Evolutionary conservation across 2,329 filamentous ascomycete species (phyloP).

Genomic region (Tympanopsis confertula): DNA sequence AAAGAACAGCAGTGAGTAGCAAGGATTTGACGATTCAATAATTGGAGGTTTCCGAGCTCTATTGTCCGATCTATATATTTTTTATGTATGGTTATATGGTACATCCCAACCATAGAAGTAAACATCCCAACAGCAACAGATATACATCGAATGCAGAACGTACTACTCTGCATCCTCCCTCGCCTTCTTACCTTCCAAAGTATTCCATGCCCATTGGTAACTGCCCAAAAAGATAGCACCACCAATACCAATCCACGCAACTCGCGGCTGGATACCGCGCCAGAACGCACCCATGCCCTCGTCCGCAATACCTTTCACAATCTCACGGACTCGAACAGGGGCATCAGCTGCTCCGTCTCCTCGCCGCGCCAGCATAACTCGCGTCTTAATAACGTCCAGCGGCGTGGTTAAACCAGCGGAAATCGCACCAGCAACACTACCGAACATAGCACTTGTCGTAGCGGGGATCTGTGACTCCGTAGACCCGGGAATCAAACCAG

Average conservation of each 20-base stretch:
- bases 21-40: no score
- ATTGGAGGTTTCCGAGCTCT: no score
- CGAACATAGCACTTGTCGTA: slow-evolving; percentile 72
- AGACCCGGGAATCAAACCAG: slow-evolving; percentile 6
- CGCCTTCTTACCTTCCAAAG: slow-evolving; percentile 34
- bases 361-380: slow-evolving; percentile 68
- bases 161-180: no score
- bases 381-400: slow-evolving; percentile 89
- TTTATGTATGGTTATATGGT: no score
- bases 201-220: slow-evolving; percentile 80
- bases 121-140: no score
- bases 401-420: slow-evolving; percentile 85
- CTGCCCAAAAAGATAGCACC: slow-evolving; percentile 90
- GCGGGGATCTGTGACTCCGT: slow-evolving; percentile 42
- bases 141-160: no score
- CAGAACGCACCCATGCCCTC: slow-evolving; percentile 62
- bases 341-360: slow-evolving; percentile 23
- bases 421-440: slow-evolving; percentile 70
- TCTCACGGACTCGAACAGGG: slow-evolving; percentile 37
- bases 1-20: no score
- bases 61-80: no score
- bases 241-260: slow-evolving; percentile 90
- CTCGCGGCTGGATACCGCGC: slow-evolving; percentile 65
- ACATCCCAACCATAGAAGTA: no score
- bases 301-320: slow-evolving; percentile 52